phyloP scores from a whole-genome alignment of 2,329 filamentous ascomycete genomes.

The Exophiala spinifera region DNA sequence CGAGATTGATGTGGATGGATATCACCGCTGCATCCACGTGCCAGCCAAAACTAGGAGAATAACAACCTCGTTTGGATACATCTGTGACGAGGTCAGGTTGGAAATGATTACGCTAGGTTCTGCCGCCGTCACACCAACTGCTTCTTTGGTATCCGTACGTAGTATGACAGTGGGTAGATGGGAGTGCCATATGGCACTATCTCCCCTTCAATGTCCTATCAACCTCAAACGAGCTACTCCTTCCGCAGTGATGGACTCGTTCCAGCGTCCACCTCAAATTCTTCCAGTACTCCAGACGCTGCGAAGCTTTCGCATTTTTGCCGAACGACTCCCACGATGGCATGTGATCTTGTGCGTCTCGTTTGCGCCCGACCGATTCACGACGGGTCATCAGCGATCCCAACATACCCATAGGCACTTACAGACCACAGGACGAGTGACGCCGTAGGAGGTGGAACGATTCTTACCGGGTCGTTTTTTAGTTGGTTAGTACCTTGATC shows the following conservation, averaged over 20 bases:
- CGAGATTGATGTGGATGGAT: background rate
- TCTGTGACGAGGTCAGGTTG: background rate
- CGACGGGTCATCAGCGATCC: conserved; percentile 7
- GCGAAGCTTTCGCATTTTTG: background rate
- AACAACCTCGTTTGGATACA: background rate
- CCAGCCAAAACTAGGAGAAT: background rate
- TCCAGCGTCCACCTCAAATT: background rate
- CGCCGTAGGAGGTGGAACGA: too few species aligned
- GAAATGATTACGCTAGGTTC: background rate
- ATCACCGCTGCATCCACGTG: background rate
- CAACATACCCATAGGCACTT: too few species aligned
- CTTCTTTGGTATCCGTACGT: too few species aligned
- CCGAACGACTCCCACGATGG: background rate
- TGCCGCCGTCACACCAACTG: background rate
- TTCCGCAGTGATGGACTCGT: background rate
- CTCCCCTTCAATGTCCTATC: background rate
- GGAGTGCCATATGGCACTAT: too few species aligned
- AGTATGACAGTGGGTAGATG: background rate
- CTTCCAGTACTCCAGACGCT: too few species aligned
- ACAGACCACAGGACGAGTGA: too few species aligned
- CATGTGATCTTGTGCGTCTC: conserved; percentile 12
- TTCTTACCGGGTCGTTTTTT: too few species aligned
- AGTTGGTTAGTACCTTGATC: too few species aligned
- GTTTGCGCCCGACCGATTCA: conserved; percentile 21
- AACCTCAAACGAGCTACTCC: background rate